Base-by-base conservation (phyloP, 768 basidiomycete species). In the Lentinula sp. region DNA sequence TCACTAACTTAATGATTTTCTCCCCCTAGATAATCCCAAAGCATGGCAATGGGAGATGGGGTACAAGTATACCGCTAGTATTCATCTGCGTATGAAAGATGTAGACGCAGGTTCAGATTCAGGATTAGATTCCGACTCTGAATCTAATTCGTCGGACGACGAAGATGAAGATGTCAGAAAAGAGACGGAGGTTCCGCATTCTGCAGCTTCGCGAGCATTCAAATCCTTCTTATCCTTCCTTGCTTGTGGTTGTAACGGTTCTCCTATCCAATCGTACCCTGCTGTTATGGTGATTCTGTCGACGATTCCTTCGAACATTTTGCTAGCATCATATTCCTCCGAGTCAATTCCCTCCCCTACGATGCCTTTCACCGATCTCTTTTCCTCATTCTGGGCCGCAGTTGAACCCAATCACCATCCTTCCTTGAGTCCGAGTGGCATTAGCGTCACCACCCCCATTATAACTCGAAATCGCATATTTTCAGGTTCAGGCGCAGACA, bases 371-470 rank as follows among this genome's bases (percentile, higher is more conserved):
- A 65, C 75, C 2, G 77, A 79, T 33, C 74, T 96, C 46, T 90
- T 93, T 68, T 73, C 77, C 0, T 84, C 91, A 0, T 86, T 98
- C 66, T 97, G 95, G 93, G 82, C 85, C 15, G 93, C 91, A 0
- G 71, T 92, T 1, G 86, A 90, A 56, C 39, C 57, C 55, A 13
- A 39, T 3, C 9, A 39, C 13, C 37, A 16, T 1, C 7, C 45
- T 46, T 18, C 51, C 36, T 16, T 28, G 2, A 20, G 36, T 16
- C 3, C 51, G 0, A n/a, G 28, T 9, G 33, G 36, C 20, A 20
- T 13, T 28, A 23, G 85, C 88, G 0, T 77, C 91, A 4, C 82
- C 79, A 39, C 36, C 35, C 23, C 32, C 10, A 50, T 77, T 91
- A 4, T 82, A 78, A 41, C 36, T 45, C 39, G 16, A 1, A 50